phyloP scores from a whole-genome alignment of 2,329 filamentous ascomycete species.

The Madurella mycetomatis region DNA sequence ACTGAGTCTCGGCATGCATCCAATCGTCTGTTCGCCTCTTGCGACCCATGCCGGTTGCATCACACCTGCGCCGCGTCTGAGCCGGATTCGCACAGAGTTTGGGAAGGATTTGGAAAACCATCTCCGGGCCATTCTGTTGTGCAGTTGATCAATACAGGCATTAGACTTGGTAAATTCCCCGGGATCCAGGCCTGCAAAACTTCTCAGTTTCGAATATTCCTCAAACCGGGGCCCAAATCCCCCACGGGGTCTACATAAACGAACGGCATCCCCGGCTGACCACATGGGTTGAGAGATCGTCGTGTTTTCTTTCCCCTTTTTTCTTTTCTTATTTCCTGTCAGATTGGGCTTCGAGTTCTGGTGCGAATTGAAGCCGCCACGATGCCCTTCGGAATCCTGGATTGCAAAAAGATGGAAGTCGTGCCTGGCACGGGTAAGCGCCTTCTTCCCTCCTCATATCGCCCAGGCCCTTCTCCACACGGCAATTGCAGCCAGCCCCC shows the following conservation, averaged over 20 bases:
- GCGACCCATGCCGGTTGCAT: neutral
- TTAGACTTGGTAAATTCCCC: neutral
- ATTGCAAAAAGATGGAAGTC: conserved; percentile 40
- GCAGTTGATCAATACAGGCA: neutral
- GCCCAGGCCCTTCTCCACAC: neutral
- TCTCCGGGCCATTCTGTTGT: neutral
- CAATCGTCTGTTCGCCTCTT: neutral
- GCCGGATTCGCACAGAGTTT: neutral
- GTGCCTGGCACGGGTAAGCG: conserved; percentile 45
- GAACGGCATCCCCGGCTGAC: neutral
- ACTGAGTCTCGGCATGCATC: neutral
- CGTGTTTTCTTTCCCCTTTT: neutral
- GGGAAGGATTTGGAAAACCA: neutral
- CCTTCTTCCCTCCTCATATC: neutral
- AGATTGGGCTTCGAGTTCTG: too few relatives aligned
- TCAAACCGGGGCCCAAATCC: neutral
- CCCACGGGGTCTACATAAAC: neutral
- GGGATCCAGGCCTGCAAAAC: neutral
- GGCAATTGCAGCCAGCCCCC: neutral
- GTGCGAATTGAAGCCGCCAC: conserved; percentile 6
- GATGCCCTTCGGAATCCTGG: conserved; percentile 47
- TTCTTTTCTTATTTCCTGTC: neutral
- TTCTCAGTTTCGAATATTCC: neutral
- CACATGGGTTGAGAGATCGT: neutral
- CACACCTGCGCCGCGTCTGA: neutral